Evolutionary conservation across 371 early-diverging fungal genomes (phyloP), one percentile per base, ranked within the genome.

Genomic region (Neoconidiobolus thromboides): DNA sequence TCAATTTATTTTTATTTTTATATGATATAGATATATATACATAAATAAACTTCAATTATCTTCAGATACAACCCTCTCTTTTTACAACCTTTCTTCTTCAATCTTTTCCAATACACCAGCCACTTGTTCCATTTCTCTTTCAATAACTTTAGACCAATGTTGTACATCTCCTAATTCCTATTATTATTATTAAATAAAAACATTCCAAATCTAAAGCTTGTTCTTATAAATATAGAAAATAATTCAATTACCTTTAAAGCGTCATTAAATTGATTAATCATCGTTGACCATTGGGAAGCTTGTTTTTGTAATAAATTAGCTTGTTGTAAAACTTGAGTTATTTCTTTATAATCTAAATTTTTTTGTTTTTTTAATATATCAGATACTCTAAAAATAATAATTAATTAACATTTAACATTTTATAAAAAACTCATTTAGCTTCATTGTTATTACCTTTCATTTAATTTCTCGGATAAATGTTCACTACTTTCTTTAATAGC

Each of bases 101-200:
- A 51, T 36, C 10, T 26, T 10, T 51, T 76, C 76, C 3, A 76
- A 63, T 0, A 73, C 71, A 0, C 61, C 64, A 2, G 76, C 71
- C 1, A 78, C 76, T 40, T 78, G 76, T 47, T 68, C 65, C 73
- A 82, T 73, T 56, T 82, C 84, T 50, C 69, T 64, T 48, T 83
- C 81, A n/a, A 85, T 77, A 26, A 79, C 77, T 42, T 71, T 67
- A 0, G 83, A 80, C 89, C 89, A 88, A 64, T 83, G 82, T 61
- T 78, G 71, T 12, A 86, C 79, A 64, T 86, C 85, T 26, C 89
- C 89, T 5, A 88, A 71, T 61, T 85, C 85, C 78, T 82, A 67
- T 26, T 26, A 26, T 26, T 26, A 26, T 26, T 26, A 26, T 26
- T 26, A 26, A 26, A 26, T 26, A 26, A 26, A 26, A 26, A 26